phyloP scores from a whole-genome alignment of 352 stramenopile genomes.

The Globisporangium cylindrosporum region DNA sequence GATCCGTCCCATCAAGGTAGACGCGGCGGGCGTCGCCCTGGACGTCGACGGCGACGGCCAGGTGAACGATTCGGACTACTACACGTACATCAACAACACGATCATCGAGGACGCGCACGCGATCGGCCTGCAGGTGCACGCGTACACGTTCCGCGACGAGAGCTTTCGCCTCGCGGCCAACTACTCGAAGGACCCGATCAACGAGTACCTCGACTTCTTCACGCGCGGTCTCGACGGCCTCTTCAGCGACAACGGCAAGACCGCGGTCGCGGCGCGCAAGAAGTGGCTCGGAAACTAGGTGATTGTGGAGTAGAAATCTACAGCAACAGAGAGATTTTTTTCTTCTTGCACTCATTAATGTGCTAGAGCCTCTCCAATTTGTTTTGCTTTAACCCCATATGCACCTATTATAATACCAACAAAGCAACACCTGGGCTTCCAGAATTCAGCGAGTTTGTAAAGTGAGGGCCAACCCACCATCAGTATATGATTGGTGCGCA shows the following conservation, averaged over 20 bases:
- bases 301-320: neutral
- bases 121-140: constrained; percentile 53
- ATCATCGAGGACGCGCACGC: constrained; percentile 58
- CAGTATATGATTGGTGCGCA: neutral
- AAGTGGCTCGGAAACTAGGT: constrained; percentile 29
- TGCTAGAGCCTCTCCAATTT: neutral
- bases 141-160: constrained; percentile 71
- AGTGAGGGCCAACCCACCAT: too few species aligned
- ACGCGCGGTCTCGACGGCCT: constrained; percentile 54
- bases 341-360: too few species aligned
- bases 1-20: constrained; percentile 38
- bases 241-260: constrained; percentile 67
- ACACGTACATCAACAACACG: constrained; percentile 32
- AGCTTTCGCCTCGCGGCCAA: constrained; percentile 53
- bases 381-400: neutral
- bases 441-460: neutral
- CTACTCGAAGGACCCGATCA: constrained; percentile 56
- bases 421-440: neutral
- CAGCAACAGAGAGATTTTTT: neutral
- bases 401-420: neutral
- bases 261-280: constrained; percentile 35
- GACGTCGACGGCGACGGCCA: constrained; percentile 67
- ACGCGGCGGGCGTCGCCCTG: constrained; percentile 34
- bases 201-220: constrained; percentile 71
- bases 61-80: constrained; percentile 60